These are phyloP conservation scores for Trypanosoma melophagium DNA, from an alignment of 208 protist genomes.

Conservation along the genomic window DNA sequence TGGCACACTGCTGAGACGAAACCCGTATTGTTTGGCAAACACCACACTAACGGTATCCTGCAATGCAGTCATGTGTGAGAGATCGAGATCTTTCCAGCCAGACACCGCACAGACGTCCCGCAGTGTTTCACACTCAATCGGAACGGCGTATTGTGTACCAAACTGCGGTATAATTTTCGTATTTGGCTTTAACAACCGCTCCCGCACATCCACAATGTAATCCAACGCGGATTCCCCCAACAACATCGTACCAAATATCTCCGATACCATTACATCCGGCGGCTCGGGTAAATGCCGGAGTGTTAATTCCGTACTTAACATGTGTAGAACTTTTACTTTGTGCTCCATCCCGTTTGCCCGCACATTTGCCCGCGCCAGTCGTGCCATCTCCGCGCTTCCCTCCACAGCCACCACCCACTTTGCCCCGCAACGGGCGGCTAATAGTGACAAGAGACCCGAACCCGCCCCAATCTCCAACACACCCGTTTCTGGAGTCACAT, in stretches of 20 bases:
- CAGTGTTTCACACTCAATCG: conserved; percentile 83
- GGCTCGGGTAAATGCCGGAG: conserved; percentile 55
- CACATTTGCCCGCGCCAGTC: conserved; percentile 78
- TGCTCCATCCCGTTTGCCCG: conserved; percentile 68
- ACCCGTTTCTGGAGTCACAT: conserved; percentile 79
- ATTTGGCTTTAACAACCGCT: conserved; percentile 61
- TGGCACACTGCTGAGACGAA: conserved; percentile 86
- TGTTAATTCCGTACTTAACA: conserved; percentile 84
- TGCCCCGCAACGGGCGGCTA: conserved; percentile 87
- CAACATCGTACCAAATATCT: conserved; percentile 93
- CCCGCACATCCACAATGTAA: conserved; percentile 88
- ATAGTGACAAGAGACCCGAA: conserved; percentile 89
- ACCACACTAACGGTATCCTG: conserved; percentile 89
- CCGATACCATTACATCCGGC: conserved; percentile 87
- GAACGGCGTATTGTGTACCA: conserved; percentile 90
- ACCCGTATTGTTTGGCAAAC: conserved; percentile 94
- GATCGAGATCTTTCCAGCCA: conserved; percentile 79
- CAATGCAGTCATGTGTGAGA: conserved; percentile 83
- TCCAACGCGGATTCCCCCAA: conserved; percentile 89
- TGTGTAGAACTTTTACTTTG: conserved; percentile 81
- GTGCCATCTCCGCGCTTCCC: conserved; percentile 80
- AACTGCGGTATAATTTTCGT: conserved; percentile 80
- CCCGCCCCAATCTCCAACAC: conserved; percentile 93
- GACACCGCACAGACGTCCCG: conserved; percentile 69
- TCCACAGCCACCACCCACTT: conserved; percentile 93